Base-by-base conservation (phyloP, 23 red algal species). In the Gracilaria caudata region DNA sequence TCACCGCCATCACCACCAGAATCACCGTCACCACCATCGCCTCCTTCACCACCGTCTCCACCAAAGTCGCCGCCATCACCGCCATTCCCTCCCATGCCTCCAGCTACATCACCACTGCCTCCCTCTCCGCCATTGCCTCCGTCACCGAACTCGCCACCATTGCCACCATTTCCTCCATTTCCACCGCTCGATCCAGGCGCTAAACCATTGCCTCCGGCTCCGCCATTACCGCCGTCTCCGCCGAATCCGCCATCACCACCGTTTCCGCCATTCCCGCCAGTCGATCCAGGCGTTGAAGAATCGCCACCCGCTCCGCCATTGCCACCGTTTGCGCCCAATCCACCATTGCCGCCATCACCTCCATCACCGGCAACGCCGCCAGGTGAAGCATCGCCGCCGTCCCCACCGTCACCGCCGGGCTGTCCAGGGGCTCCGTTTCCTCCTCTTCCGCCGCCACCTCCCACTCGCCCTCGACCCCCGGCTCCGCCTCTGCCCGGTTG, bases 261-360 rank as follows among this genome's bases (percentile, higher is more conserved):
- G 1, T 47, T 9, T 7, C 70, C 70, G 44, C 68, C 68, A 29
- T 26, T 54, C 10, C 44, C 51, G 30, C 44, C 44, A 30, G n/a
- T 54, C 10, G 72, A 77, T 38, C 72, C 72, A 38, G 44, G 44
- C 23, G 44, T 28, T 1, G 25, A 11, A 40, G 24, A 11, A 29
- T 77, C 72, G 8, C 72, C 72, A 28, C 72, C 72, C 20, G 21
- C 26, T 11, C 72, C 72, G 23, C 72, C 72, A 32, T 44, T 29
- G 1, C 72, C 72, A 21, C 72, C 72, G 11, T 30, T 11, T 10
- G n/a, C 20, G 0, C 72, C 72, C 21, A 51, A 26, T 12, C 72
- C 72, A 13, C 72, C 72, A 41, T 77, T 29, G 51, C 72, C 72
- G n/a, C 72, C 72, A 32, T 41, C 73, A 32, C 73, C 73, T 10